phyloP scores from a whole-genome alignment of 2,329 filamentous ascomycete species.

The Verticillium alfalfae region DNA sequence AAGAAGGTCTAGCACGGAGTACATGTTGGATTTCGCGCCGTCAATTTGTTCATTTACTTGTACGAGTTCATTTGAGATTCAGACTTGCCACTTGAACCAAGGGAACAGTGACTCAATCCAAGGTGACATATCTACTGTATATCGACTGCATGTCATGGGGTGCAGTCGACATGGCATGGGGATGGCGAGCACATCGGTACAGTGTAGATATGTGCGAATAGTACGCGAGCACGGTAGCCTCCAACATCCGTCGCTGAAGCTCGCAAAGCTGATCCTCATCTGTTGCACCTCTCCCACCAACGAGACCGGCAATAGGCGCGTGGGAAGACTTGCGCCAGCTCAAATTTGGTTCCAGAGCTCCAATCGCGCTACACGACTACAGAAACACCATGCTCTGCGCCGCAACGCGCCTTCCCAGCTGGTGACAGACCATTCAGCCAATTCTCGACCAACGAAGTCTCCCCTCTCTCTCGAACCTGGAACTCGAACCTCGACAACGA shows the following conservation, averaged over 20 bases:
- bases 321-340: not conserved
- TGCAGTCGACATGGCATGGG: too few species aligned
- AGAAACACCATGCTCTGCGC: constrained; percentile 9
- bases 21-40: not conserved
- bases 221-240: not conserved
- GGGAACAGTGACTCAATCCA: too few species aligned
- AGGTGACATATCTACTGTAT: too few species aligned
- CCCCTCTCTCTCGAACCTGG: not conserved
- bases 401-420: constrained; percentile 1
- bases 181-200: not conserved
- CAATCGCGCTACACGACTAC: not conserved
- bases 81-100: too few species aligned
- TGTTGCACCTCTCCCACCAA: not conserved
- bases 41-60: not conserved
- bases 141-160: too few species aligned
- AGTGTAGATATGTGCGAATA: not conserved
- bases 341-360: not conserved
- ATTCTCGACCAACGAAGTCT: not conserved
- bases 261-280: not conserved
- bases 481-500: not conserved
- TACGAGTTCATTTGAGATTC: too few species aligned
- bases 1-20: not conserved
- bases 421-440: constrained; percentile 8
- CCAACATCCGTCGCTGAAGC: not conserved
- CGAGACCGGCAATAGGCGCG: not conserved